Conservation (phyloP, 495 filamentous ascomycete genomes). For the Pyronema domesticum region DNA sequence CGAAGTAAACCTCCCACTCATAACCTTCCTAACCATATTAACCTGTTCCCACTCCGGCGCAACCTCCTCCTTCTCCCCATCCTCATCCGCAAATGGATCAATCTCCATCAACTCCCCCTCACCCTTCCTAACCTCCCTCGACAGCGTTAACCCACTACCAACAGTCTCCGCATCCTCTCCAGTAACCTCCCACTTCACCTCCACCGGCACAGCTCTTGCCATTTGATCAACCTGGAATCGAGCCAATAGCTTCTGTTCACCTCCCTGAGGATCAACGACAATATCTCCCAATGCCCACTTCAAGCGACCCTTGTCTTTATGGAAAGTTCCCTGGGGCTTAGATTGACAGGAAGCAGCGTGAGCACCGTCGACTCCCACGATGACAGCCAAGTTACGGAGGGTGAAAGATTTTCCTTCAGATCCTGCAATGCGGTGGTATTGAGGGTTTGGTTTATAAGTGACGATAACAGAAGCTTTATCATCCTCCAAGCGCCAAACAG, state of each 20-base stretch:
- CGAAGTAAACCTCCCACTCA: slow-evolving; percentile 62
- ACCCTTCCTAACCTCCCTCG: slow-evolving; percentile 3
- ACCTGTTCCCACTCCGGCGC: slow-evolving; percentile 52
- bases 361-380: slow-evolving; percentile 57
- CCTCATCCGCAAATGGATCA: slow-evolving; percentile 55
- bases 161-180: slow-evolving; percentile 32
- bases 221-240: slow-evolving; percentile 49
- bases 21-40: slow-evolving; percentile 49
- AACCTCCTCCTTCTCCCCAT: slow-evolving; percentile 24
- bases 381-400: slow-evolving; percentile 64
- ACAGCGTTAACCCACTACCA: slow-evolving; percentile 47
- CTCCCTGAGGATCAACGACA: slow-evolving; percentile 39
- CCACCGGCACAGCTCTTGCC: slow-evolving; percentile 52
- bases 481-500: slow-evolving; percentile 67
- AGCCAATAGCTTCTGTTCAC: slow-evolving; percentile 23
- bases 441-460: slow-evolving; percentile 70
- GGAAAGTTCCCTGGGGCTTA: slow-evolving; percentile 60
- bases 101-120: slow-evolving; percentile 7
- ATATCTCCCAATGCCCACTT: slow-evolving; percentile 81
- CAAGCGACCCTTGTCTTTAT: slow-evolving; percentile 70
- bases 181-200: slow-evolving; percentile 19
- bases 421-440: slow-evolving; percentile 30
- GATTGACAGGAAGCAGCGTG: slow-evolving; percentile 47
- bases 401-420: slow-evolving; percentile 35
- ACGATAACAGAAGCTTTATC: slow-evolving; percentile 69